Percentiles rank a stretch among this genome's conserved stretches.
These are phyloP conservation scores for Dioscorea alata DNA, from an alignment of 106 monocot species.

Conservation along the genomic window DNA sequence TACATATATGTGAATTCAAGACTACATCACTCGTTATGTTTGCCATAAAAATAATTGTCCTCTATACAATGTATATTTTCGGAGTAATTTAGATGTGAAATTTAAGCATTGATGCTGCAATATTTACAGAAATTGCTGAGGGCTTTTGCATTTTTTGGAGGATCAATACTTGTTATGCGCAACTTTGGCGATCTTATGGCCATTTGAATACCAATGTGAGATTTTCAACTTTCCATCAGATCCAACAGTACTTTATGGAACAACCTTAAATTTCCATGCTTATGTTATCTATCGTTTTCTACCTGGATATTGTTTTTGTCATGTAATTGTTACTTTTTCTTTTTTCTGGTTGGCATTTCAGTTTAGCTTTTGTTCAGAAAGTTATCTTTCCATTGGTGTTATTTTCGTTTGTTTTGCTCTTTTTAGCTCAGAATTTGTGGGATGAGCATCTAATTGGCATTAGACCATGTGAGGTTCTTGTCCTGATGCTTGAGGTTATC, in stretches of 20 bases:
- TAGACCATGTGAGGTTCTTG: no score
- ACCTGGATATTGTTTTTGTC: no score
- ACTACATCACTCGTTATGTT: not conserved
- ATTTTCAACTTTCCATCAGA: no score
- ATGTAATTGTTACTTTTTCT: no score
- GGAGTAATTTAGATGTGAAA: not conserved
- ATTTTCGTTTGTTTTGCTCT: no score
- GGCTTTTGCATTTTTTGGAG: slow-evolving; percentile 29
- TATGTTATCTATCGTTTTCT: not conserved
- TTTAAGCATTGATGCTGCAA: not conserved
- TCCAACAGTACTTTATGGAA: no score
- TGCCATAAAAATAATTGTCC: not conserved
- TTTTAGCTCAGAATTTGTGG: no score
- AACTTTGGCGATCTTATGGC: slow-evolving; percentile 48
- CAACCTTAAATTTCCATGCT: not conserved
- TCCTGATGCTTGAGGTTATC: no score
- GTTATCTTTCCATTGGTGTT: no score
- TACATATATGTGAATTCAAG: not conserved
- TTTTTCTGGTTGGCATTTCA: not conserved
- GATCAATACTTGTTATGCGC: slow-evolving; percentile 35
- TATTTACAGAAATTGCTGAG: slow-evolving; percentile 30
- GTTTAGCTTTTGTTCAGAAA: not conserved
- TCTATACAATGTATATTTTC: not conserved
- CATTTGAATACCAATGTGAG: slow-evolving; percentile 8
- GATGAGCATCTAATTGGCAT: no score